Evolutionary conservation across 164 flowering plant species (phyloP), one percentile per base, ranked within the genome.

Genomic region (Brasenia schreberi): DNA sequence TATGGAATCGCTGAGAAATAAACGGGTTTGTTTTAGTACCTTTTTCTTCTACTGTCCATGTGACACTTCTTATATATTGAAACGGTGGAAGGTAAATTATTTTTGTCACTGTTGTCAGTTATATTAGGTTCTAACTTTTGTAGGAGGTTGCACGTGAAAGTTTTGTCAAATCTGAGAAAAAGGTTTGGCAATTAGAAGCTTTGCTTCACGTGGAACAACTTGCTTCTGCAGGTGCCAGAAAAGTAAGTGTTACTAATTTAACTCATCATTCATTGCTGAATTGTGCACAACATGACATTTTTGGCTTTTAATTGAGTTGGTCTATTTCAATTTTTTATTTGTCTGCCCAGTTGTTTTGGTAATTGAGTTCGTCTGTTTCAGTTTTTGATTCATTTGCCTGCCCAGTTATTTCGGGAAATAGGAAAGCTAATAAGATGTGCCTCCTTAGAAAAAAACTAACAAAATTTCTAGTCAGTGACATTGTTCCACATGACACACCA

Each of bases 111-210:
- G 27, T 45, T 45, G 53, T 45, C 53, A 1, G 4, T 12, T 45
- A 45, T 45, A 23, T 23, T 23, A 23, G 27, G 27, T 23, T 39
- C 43, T 23, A 23, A 23, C 27, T 77, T 61, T 67, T 58, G 70
- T 85, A 95, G 99, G 97, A 95, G 71, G 94, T 83, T 60, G 75
- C 88, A 27, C 78, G 99, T 71, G 85, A 95, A 72, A 89, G 87
- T 70, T 78, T 87, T 80, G 89, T 87, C 18, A 59, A 67, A 45
- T 89, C 99, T 68, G 99, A 95, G 58, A 87, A 90, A 74, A 90
- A 82, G 75, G 84, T 85, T 69, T 89, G 95, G 65, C 96, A 85
- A 70, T 82, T 89, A 64, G 97, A 92, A 77, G 76, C 85, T 64
- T 88, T 87, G 78, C 71, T 88, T 64, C 74, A 75, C 72, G 85